Evolutionary conservation across 148 eudicot species (phyloP).

Genomic region (Vaccinium macrocarpon): DNA sequence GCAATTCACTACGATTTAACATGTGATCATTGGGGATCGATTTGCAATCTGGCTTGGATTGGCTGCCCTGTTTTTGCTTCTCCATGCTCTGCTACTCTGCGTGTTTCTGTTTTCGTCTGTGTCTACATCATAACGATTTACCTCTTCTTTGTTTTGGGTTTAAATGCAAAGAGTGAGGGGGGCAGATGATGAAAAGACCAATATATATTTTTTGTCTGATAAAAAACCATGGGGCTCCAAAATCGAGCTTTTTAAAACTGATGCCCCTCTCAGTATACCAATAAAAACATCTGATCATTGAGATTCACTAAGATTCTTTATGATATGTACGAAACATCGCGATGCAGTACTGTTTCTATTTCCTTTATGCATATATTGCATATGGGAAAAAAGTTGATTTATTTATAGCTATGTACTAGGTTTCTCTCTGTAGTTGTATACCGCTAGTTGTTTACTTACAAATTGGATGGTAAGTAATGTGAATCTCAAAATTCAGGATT

Average conservation of each 20-base stretch:
- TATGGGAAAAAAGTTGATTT: background rate
- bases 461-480: background rate
- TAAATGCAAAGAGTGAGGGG: background rate
- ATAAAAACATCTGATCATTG: too few relatives aligned
- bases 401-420: background rate
- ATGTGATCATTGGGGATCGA: background rate
- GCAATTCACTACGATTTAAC: background rate
- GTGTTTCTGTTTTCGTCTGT: too few relatives aligned
- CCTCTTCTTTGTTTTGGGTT: too few relatives aligned
- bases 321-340: background rate
- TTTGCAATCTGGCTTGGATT: too few relatives aligned
- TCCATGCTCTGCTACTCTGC: too few relatives aligned
- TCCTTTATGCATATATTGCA: background rate
- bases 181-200: background rate
- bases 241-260: slow-evolving; percentile 11
- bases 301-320: background rate
- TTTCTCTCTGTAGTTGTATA: background rate
- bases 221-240: slow-evolving; percentile 1
- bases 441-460: background rate
- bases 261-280: background rate
- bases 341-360: background rate
- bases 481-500: background rate
- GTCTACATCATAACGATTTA: too few relatives aligned
- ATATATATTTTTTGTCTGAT: background rate
- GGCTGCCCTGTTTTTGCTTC: too few relatives aligned